Conservation (phyloP, 164 flowering plant species). For the Nymphaea thermarum region DNA sequence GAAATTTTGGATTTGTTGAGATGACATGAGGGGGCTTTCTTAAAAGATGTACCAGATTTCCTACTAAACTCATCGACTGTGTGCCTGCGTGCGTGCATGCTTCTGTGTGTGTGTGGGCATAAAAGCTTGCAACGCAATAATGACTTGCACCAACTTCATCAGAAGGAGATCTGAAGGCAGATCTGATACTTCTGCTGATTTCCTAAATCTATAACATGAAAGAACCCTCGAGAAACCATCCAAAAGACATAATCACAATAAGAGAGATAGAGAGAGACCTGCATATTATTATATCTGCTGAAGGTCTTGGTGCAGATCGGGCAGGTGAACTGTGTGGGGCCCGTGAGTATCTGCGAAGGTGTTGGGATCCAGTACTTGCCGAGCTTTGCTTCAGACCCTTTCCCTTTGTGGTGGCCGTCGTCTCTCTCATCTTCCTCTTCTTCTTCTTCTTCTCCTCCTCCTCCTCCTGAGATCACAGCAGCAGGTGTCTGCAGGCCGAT, state of each 20-base stretch:
- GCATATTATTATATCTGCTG: conserved; percentile 95
- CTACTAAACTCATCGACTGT: too few species aligned
- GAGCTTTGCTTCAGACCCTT: conserved; percentile 12
- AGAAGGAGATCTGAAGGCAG: too few species aligned
- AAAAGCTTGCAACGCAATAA: too few species aligned
- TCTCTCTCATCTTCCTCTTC: conserved; percentile 10
- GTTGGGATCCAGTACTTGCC: conserved; percentile 87
- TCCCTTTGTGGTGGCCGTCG: conserved; percentile 5
- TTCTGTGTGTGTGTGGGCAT: too few species aligned
- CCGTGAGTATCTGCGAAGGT: conserved; percentile 78
- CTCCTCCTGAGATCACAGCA: conserved; percentile 6
- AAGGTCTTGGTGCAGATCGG: conserved; percentile 78
- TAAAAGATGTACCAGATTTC: too few species aligned
- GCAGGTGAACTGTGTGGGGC: conserved; percentile 80
- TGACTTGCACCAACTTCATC: too few species aligned
- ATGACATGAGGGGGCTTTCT: too few species aligned
- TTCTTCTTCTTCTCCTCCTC: too few species aligned
- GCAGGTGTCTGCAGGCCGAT: conserved; percentile 48
- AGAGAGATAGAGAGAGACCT: conserved; percentile 25
- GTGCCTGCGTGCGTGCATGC: too few species aligned
- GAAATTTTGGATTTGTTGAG: too few species aligned
- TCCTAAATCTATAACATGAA: too few species aligned
- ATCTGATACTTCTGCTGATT: too few species aligned
- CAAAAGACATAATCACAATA: not conserved
- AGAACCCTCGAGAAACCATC: not conserved